These are phyloP conservation scores for Quercus tomentella DNA, from an alignment of 331 rosid species.

Conservation along the genomic window DNA sequence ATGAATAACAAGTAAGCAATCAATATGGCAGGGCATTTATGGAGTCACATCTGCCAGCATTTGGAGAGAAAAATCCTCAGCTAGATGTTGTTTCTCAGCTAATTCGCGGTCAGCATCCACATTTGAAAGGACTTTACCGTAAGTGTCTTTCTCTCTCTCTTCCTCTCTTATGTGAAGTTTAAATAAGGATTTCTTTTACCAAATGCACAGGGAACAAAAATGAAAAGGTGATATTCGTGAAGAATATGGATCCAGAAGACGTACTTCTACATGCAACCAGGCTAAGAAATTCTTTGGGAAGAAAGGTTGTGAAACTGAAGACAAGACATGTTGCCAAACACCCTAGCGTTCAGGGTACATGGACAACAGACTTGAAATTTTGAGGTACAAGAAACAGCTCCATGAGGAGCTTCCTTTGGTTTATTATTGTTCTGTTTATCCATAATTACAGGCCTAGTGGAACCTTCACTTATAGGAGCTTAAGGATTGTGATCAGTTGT, in stretches of 20 bases:
- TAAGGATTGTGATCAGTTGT: background rate
- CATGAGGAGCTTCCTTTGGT: conserved; percentile 18
- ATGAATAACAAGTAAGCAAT: background rate
- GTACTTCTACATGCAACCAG: conserved; percentile 56
- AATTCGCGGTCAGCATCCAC: conserved; percentile 93
- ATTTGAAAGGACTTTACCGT: conserved; percentile 73
- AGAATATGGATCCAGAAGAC: conserved; percentile 78
- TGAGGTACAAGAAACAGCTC: conserved; percentile 22
- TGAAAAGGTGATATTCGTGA: conserved; percentile 71
- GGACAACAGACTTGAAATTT: conserved; percentile 67
- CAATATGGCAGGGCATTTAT: conserved; percentile 68
- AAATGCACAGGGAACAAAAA: conserved; percentile 56
- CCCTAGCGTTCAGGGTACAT: conserved; percentile 91
- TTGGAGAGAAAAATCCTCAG: conserved; percentile 75
- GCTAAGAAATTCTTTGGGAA: conserved; percentile 77
- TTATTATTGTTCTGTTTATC: background rate
- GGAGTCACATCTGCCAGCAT: conserved; percentile 64
- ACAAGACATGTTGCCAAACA: conserved; percentile 78
- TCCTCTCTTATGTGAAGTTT: background rate
- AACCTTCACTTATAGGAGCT: background rate
- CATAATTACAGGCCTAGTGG: background rate
- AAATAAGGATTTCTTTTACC: conserved; percentile 8
- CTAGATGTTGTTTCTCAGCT: conserved; percentile 78
- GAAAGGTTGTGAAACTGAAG: conserved; percentile 86
- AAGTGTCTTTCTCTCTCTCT: conserved; percentile 23